Conservation (phyloP, 2,329 filamentous ascomycete species). For the Fusarium multiceps region DNA sequence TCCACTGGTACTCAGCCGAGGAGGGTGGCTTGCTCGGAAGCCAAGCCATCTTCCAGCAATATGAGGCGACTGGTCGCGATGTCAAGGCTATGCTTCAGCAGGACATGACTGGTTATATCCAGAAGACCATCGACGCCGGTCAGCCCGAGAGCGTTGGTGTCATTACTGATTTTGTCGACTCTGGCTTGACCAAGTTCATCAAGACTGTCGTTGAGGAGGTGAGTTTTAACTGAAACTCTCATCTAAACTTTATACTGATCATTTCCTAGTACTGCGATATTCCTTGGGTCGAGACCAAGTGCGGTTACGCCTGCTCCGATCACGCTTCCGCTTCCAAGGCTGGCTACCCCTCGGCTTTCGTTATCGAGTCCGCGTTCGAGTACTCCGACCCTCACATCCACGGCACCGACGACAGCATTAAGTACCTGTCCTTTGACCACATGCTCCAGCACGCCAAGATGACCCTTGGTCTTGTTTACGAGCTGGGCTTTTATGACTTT, state of each 20-base stretch:
- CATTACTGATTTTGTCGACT: constrained; percentile 91
- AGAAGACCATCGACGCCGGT: constrained; percentile 84
- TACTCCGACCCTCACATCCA: constrained; percentile 76
- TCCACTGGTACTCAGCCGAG: constrained; percentile 95
- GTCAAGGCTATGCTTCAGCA: constrained; percentile 98
- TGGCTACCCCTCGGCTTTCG: constrained; percentile 79
- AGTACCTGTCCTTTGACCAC: constrained; percentile 83
- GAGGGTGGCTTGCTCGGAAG: constrained; percentile 88
- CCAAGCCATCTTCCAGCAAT: constrained; percentile 87
- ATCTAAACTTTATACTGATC: neutral
- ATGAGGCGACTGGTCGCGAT: constrained; percentile 77
- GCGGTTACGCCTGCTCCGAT: constrained; percentile 85
- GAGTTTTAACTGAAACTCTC: constrained; percentile 1
- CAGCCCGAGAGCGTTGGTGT: constrained; percentile 88
- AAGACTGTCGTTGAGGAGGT: constrained; percentile 80
- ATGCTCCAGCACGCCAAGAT: constrained; percentile 92
- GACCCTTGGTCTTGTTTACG: constrained; percentile 85
- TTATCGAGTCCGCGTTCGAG: constrained; percentile 79
- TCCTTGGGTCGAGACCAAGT: constrained; percentile 87
- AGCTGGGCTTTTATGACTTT: constrained; percentile 83
- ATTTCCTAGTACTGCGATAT: constrained; percentile 82
- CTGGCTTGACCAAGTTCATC: constrained; percentile 86
- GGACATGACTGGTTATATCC: constrained; percentile 94
- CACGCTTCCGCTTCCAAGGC: constrained; percentile 79
- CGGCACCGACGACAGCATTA: constrained; percentile 75